Evolutionary conservation across 768 basidiomycete species (phyloP).

Genomic region (Psilocybe sp.): DNA sequence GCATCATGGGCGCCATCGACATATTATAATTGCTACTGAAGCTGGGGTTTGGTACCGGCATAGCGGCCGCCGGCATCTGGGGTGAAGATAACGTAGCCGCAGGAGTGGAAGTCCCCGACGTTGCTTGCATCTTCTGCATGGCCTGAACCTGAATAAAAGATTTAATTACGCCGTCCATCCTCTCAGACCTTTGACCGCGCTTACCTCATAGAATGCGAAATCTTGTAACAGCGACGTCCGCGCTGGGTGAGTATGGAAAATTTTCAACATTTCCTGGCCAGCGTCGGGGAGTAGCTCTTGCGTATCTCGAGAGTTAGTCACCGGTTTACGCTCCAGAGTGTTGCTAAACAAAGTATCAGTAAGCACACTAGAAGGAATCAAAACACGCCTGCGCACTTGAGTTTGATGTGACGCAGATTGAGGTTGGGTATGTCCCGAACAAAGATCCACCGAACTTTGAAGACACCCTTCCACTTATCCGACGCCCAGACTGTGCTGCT

Average conservation of each 20-base stretch:
- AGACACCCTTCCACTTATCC: conserved; percentile 99
- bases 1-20: conserved; percentile 58
- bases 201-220: conserved; percentile 87
- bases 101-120: conserved; percentile 31
- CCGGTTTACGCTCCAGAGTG: conserved; percentile 96
- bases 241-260: conserved; percentile 91
- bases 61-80: conserved; percentile 32
- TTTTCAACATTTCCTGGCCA: conserved; percentile 93
- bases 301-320: conserved; percentile 97
- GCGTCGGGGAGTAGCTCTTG: conserved; percentile 96
- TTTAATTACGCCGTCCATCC: not conserved
- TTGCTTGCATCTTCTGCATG: conserved; percentile 68
- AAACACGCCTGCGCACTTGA: conserved; percentile 53
- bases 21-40: conserved; percentile 52
- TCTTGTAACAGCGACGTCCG: conserved; percentile 93
- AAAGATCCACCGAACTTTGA: conserved; percentile 97
- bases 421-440: conserved; percentile 94
- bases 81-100: conserved; percentile 32
- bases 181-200: conserved; percentile 11
- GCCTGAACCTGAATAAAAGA: conserved; percentile 62
- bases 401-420: conserved; percentile 82
- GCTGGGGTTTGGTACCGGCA: conserved; percentile 49
- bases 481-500: conserved; percentile 99
- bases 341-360: conserved; percentile 52
- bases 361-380: conserved; percentile 2